These are phyloP conservation scores for Amaranthus cruentus DNA, from an alignment of 148 eudicot species.

Conservation along the genomic window DNA sequence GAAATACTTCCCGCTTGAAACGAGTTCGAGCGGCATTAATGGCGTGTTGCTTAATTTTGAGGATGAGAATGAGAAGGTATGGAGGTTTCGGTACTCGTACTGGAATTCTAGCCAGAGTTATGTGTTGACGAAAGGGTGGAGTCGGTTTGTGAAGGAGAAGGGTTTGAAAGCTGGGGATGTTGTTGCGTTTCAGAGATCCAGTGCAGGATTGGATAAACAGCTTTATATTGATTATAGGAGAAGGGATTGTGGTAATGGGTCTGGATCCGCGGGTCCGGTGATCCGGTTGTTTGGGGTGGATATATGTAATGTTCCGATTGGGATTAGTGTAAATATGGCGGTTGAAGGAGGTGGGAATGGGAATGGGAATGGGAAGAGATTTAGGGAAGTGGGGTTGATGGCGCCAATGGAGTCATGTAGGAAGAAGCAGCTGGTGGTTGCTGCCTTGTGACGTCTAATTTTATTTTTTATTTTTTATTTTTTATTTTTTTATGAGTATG, in stretches of 20 bases:
- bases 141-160: slow-evolving; percentile 86
- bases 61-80: slow-evolving; percentile 54
- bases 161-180: slow-evolving; percentile 59
- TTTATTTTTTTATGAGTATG: not conserved
- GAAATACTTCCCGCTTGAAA: slow-evolving; percentile 65
- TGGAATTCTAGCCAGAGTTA: slow-evolving; percentile 92
- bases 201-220: slow-evolving; percentile 46
- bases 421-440: slow-evolving; percentile 39
- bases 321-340: not conserved
- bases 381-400: slow-evolving; percentile 30
- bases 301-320: slow-evolving; percentile 28
- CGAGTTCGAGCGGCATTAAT: slow-evolving; percentile 28
- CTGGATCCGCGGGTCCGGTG: slow-evolving; percentile 31
- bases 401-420: slow-evolving; percentile 22
- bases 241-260: slow-evolving; percentile 2
- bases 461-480: not conserved
- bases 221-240: slow-evolving; percentile 61
- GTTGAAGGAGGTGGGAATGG: not conserved
- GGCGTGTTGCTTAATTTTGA: slow-evolving; percentile 75
- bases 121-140: slow-evolving; percentile 88
- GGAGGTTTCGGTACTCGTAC: slow-evolving; percentile 86
- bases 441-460: slow-evolving; percentile 30
- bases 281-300: slow-evolving; percentile 78
- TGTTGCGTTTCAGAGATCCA: slow-evolving; percentile 60
- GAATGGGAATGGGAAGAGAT: slow-evolving; percentile 27